A percentile compares a stretch with the other conserved stretches of the same genome.
phyloP scores from a whole-genome alignment of 106 monocot species.

The Phalaenopsis equestris region DNA sequence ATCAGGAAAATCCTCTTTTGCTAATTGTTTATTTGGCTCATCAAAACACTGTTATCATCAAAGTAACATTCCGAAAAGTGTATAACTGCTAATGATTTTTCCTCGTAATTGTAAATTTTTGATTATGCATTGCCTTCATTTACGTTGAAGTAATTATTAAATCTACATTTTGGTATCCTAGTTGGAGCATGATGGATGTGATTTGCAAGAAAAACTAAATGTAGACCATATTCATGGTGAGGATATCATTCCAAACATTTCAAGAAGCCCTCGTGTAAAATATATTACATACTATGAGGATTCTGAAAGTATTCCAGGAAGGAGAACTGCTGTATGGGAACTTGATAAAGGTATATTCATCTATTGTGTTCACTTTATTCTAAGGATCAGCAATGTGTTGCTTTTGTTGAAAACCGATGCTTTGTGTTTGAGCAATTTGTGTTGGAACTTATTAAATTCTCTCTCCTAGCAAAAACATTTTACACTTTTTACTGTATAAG shows the following conservation, averaged over 20 bases:
- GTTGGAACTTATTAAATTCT: neutral
- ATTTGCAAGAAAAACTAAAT: slow-evolving; percentile 63
- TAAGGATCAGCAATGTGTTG: neutral
- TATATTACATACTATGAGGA: slow-evolving; percentile 99
- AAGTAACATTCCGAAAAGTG: neutral
- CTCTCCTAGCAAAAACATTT: neutral
- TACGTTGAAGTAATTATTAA: neutral
- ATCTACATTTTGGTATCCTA: slow-evolving; percentile 21
- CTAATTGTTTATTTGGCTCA: neutral
- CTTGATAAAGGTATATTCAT: slow-evolving; percentile 73
- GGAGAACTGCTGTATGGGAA: slow-evolving; percentile 96
- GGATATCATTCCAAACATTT: slow-evolving; percentile 85
- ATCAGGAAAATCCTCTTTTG: neutral
- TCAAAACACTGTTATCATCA: neutral
- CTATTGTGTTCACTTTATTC: neutral
- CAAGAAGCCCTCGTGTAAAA: slow-evolving; percentile 64
- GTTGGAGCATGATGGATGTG: slow-evolving; percentile 96
- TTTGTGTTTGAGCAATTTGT: neutral
- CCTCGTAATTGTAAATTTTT: neutral
- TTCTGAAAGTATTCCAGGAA: slow-evolving; percentile 78
- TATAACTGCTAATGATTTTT: neutral
- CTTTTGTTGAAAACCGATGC: neutral
- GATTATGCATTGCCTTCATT: neutral
- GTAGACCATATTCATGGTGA: slow-evolving; percentile 56
- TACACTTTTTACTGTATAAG: neutral